These are phyloP conservation scores for Xylaria nigripes DNA, from an alignment of 495 filamentous ascomycete species.

Conservation along the genomic window DNA sequence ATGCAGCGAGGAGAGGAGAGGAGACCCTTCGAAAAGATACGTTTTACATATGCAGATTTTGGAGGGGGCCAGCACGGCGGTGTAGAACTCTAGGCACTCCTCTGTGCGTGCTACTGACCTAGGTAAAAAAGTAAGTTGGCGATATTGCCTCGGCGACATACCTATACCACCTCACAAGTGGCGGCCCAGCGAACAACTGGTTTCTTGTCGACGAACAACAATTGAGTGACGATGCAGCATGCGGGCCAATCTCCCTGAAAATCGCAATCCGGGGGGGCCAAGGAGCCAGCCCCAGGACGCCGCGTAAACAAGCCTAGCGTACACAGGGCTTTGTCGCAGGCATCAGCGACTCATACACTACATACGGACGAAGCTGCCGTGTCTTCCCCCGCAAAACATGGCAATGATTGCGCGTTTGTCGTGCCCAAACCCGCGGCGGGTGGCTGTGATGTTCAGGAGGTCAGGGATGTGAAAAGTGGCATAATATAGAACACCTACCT, in stretches of 20 bases:
- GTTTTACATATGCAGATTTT: conserved; percentile 8
- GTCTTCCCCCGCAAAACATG: background rate
- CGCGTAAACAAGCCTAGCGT: conserved; percentile 13
- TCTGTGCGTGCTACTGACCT: background rate
- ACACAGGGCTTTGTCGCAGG: conserved; percentile 1
- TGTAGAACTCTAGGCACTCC: conserved; percentile 1
- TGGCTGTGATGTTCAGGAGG: conserved; percentile 3
- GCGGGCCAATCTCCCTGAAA: conserved; percentile 4
- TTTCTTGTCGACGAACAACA: background rate
- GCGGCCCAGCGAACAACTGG: background rate
- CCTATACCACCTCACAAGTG: too few species aligned
- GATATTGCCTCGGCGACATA: background rate
- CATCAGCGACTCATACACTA: background rate
- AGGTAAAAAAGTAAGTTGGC: background rate
- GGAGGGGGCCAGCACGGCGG: conserved; percentile 2
- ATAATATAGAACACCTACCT: background rate
- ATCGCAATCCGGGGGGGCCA: background rate
- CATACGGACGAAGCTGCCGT: background rate
- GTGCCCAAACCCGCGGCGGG: background rate
- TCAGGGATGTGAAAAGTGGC: background rate
- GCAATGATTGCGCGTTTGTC: background rate
- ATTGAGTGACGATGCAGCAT: background rate
- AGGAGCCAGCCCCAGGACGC: conserved; percentile 5
- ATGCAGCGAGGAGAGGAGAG: conserved; percentile 1
- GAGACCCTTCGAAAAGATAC: background rate